These are phyloP conservation scores for Hanseniaspora meyeri DNA, from an alignment of 805 yeast species.

Conservation along the genomic window DNA sequence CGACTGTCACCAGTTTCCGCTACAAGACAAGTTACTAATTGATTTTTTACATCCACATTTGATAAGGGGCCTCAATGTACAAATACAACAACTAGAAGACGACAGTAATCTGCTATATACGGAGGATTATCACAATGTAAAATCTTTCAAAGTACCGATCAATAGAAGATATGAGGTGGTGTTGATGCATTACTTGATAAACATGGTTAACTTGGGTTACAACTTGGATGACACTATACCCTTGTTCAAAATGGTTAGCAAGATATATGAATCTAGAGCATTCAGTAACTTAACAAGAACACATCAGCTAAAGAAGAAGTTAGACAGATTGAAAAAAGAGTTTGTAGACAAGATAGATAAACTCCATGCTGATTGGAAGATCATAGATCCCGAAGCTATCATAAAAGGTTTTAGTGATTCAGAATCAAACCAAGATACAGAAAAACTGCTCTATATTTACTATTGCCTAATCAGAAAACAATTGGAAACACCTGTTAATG, in stretches of 20 bases:
- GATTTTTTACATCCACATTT: slow-evolving; percentile 48
- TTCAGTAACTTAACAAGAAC: slow-evolving; percentile 25
- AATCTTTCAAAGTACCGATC: slow-evolving; percentile 26
- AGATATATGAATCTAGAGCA: slow-evolving; percentile 35
- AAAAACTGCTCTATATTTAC: slow-evolving; percentile 21
- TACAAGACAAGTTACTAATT: slow-evolving; percentile 41
- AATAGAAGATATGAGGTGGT: slow-evolving; percentile 31
- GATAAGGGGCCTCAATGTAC: slow-evolving; percentile 41
- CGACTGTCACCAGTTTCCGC: slow-evolving; percentile 39
- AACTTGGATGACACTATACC: slow-evolving; percentile 28
- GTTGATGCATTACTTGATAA: slow-evolving; percentile 36
- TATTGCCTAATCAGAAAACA: slow-evolving; percentile 18
- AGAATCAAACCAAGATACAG: slow-evolving; percentile 17
- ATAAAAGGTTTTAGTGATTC: not conserved
- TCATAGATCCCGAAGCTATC: not conserved
- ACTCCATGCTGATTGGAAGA: slow-evolving; percentile 21
- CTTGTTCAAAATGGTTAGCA: slow-evolving; percentile 32
- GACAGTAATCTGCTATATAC: slow-evolving; percentile 19
- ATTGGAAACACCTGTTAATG: slow-evolving; percentile 13
- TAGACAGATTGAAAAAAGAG: slow-evolving; percentile 18
- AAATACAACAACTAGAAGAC: slow-evolving; percentile 26
- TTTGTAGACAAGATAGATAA: slow-evolving; percentile 25
- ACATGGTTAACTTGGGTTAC: slow-evolving; percentile 40
- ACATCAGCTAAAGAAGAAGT: slow-evolving; percentile 21
- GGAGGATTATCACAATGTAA: slow-evolving; percentile 15